These are phyloP conservation scores for Sextonia rubra DNA, from an alignment of 164 flowering plant genomes.

Conservation along the genomic window DNA sequence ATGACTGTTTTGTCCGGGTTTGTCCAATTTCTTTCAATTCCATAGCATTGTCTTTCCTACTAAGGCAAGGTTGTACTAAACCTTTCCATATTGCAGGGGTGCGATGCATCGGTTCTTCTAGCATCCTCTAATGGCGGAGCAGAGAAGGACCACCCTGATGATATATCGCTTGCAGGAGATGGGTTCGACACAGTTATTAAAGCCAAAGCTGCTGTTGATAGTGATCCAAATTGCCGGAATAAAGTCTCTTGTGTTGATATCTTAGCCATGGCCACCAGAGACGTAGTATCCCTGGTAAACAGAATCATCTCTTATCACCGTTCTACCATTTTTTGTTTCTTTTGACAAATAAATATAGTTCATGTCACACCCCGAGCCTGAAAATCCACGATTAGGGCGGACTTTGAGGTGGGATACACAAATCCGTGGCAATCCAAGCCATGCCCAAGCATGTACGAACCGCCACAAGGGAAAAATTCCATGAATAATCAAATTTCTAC, in stretches of 20 bases:
- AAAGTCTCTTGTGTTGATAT: constrained; percentile 52
- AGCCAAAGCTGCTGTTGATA: constrained; percentile 46
- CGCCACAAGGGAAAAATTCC: too few species aligned
- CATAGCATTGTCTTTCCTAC: background rate
- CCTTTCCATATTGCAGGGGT: constrained; percentile 22
- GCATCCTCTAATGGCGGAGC: constrained; percentile 20
- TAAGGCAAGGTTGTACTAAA: too few species aligned
- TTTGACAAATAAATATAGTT: too few species aligned
- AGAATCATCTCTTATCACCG: background rate
- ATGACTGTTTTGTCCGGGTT: constrained; percentile 39
- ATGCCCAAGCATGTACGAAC: too few species aligned
- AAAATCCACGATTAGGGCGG: too few species aligned
- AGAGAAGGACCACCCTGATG: constrained; percentile 37
- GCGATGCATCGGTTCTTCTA: constrained; percentile 38
- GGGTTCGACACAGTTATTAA: constrained; percentile 48
- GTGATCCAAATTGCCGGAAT: constrained; percentile 27
- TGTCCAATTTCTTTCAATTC: background rate
- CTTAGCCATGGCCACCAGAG: constrained; percentile 44
- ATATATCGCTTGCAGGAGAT: constrained; percentile 43
- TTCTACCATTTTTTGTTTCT: too few species aligned
- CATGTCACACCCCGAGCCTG: too few species aligned
- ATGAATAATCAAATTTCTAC: too few species aligned
- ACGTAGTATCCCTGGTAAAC: constrained; percentile 37
- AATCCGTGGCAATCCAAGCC: too few species aligned
- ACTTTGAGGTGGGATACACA: too few species aligned